These are phyloP conservation scores for Scheffersomyces lignosus DNA, from an alignment of 805 yeast genomes.

Conservation along the genomic window DNA sequence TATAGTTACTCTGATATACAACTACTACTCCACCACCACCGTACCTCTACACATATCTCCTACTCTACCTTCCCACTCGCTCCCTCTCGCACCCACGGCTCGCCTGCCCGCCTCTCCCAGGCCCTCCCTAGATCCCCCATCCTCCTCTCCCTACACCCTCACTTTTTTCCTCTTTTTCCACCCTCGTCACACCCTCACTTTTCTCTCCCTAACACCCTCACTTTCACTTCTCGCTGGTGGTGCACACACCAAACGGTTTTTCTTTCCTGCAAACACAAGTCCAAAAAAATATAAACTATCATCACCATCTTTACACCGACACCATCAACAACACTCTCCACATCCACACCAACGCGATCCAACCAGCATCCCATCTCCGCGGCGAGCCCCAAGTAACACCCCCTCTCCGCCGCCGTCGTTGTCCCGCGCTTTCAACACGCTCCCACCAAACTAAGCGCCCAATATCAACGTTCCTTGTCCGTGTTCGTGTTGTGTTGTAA, in stretches of 20 bases:
- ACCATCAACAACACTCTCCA: background rate
- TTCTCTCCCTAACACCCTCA: constrained; percentile 1
- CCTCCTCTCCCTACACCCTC: background rate
- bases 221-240: constrained; percentile 1
- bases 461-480: no score
- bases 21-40: background rate
- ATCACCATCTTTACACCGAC: background rate
- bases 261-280: no score
- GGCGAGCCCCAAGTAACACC: background rate
- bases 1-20: background rate
- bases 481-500: no score
- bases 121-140: background rate
- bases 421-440: no score
- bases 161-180: background rate
- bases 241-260: background rate
- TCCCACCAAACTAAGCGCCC: no score
- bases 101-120: background rate
- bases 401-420: no score
- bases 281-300: background rate
- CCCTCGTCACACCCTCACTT: background rate
- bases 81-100: background rate
- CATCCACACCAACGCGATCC: background rate
- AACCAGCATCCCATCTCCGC: background rate
- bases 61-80: background rate
- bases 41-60: background rate